Evolutionary conservation across 2,329 filamentous ascomycete species (phyloP).

Genomic region (Penicillium decumbens): DNA sequence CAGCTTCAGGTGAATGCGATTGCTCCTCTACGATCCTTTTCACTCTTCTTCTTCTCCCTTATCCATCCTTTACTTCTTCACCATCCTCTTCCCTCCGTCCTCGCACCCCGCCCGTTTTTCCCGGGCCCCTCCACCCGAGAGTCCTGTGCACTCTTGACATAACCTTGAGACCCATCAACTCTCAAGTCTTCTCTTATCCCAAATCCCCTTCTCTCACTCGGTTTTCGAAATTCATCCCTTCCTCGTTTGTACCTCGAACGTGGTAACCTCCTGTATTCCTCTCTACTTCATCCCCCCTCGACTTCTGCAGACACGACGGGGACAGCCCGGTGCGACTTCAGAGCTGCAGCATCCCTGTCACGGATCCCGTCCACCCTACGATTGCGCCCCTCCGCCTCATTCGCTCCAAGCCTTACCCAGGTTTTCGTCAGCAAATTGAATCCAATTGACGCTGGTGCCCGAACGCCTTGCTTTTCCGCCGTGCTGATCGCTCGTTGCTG

Average conservation of each 20-base stretch:
- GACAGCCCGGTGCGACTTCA: constrained; percentile 22
- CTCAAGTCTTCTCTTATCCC: background rate
- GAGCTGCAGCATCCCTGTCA: constrained; percentile 33
- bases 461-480: constrained; percentile 33
- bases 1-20: background rate
- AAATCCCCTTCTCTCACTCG: background rate
- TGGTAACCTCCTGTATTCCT: constrained; percentile 2
- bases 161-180: background rate
- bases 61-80: background rate
- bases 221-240: background rate
- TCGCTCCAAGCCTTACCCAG: constrained; percentile 27
- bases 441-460: constrained; percentile 32
- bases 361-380: constrained; percentile 27
- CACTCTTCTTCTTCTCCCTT: background rate
- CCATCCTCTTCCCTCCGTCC: background rate
- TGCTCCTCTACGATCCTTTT: background rate
- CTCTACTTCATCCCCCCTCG: constrained; percentile 11
- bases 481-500: constrained; percentile 24
- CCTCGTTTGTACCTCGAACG: background rate
- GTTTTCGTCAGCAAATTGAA: constrained; percentile 28
- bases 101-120: background rate
- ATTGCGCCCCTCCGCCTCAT: constrained; percentile 21
- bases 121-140: background rate
- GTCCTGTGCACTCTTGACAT: constrained; percentile 8
- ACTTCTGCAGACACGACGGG: constrained; percentile 15